phyloP scores from a whole-genome alignment of 768 basidiomycete genomes.

The Russula abietina region DNA sequence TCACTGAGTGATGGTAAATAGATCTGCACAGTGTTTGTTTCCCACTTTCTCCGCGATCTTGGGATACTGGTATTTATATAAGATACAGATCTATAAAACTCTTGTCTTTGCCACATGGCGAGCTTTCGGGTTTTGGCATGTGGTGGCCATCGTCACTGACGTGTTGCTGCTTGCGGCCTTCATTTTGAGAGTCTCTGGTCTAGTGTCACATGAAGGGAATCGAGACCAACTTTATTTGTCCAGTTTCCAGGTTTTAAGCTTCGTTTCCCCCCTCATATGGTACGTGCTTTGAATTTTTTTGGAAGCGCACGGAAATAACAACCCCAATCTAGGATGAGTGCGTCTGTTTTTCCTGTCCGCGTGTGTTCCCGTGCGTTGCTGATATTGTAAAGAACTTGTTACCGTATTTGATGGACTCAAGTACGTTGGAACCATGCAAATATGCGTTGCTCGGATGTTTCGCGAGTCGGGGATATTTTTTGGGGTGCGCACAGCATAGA shows the following conservation, averaged over 20 bases:
- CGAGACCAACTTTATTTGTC: slow-evolving; percentile 41
- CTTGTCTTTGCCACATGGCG: slow-evolving; percentile 72
- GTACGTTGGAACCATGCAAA: slow-evolving; percentile 91
- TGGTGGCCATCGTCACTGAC: slow-evolving; percentile 67
- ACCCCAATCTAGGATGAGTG: slow-evolving; percentile 64
- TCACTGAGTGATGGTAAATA: slow-evolving; percentile 22
- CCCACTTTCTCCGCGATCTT: background rate
- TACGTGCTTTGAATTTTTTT: slow-evolving; percentile 33
- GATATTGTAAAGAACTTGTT: slow-evolving; percentile 51
- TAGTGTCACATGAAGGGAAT: slow-evolving; percentile 35
- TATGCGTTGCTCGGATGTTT: slow-evolving; percentile 89
- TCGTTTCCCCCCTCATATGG: slow-evolving; percentile 86
- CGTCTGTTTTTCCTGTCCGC: slow-evolving; percentile 28
- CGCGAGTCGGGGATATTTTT: slow-evolving; percentile 91
- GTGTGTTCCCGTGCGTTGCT: background rate
- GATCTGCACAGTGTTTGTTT: slow-evolving; percentile 50
- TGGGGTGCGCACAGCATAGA: slow-evolving; percentile 45
- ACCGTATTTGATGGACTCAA: slow-evolving; percentile 80
- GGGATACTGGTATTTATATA: slow-evolving; percentile 1
- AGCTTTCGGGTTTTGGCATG: slow-evolving; percentile 77
- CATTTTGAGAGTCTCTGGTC: slow-evolving; percentile 57
- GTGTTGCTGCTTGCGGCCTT: slow-evolving; percentile 69
- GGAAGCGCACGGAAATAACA: background rate
- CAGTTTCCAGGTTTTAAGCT: slow-evolving; percentile 88
- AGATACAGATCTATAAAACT: slow-evolving; percentile 56